A percentile compares a stretch with the other conserved stretches of the same genome.
phyloP scores from a whole-genome alignment of 768 basidiomycete species.

The Agrocybe chaxingu region DNA sequence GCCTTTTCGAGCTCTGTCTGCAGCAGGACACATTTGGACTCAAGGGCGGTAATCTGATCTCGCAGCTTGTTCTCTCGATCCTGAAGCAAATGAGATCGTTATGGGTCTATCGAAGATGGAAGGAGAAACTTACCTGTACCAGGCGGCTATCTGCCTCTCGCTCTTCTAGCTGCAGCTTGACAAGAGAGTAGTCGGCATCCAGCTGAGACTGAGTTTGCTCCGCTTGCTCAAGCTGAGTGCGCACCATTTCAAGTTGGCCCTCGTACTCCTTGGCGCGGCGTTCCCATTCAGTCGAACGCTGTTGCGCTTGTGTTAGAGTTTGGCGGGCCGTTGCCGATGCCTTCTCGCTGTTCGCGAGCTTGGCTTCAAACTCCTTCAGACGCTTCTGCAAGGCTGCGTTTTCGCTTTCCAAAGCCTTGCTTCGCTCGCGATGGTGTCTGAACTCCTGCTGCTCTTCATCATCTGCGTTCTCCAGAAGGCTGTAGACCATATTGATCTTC shows the following conservation, averaged over 20 bases:
- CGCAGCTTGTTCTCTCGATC: slow-evolving; percentile 68
- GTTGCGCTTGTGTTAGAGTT: slow-evolving; percentile 67
- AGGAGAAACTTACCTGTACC: slow-evolving; percentile 45
- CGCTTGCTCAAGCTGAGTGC: slow-evolving; percentile 60
- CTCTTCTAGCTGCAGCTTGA: slow-evolving; percentile 73
- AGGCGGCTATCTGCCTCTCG: slow-evolving; percentile 68
- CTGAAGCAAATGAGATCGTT: slow-evolving; percentile 31
- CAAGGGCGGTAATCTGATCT: slow-evolving; percentile 62
- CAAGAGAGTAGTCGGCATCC: slow-evolving; percentile 66
- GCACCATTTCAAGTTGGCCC: slow-evolving; percentile 54
- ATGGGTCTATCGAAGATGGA: neutral
- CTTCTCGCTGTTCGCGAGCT: slow-evolving; percentile 58
- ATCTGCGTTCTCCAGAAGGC: slow-evolving; percentile 58
- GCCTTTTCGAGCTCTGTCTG: slow-evolving; percentile 58
- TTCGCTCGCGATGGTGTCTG: slow-evolving; percentile 59
- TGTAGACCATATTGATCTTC: slow-evolving; percentile 68
- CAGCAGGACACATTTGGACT: slow-evolving; percentile 54
- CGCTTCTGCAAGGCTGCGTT: slow-evolving; percentile 66
- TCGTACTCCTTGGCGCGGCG: slow-evolving; percentile 71
- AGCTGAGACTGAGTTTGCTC: slow-evolving; percentile 65
- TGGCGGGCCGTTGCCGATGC: slow-evolving; percentile 55
- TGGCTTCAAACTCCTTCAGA: slow-evolving; percentile 67
- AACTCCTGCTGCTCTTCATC: slow-evolving; percentile 75
- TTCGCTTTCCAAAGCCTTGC: slow-evolving; percentile 65
- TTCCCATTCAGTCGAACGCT: slow-evolving; percentile 82